A percentile compares a stretch with the other conserved stretches of the same genome.
phyloP scores from a whole-genome alignment of 176 grass and related monocot genomes.

The Oryza australiensis region DNA sequence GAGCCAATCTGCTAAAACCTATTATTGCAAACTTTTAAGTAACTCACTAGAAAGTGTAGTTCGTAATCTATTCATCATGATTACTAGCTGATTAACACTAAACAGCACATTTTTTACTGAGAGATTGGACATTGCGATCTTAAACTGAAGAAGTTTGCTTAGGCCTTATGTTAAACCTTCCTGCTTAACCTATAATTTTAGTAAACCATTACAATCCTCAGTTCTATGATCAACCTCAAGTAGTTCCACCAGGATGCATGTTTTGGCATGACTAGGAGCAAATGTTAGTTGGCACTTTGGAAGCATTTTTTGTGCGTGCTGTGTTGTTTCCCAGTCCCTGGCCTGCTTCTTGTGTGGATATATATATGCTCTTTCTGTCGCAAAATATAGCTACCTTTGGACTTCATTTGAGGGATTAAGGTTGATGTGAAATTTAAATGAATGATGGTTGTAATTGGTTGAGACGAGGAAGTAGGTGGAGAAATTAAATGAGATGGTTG shows the following conservation, averaged over 20 bases:
- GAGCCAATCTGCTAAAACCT: not conserved
- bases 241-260: not conserved
- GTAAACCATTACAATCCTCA: not conserved
- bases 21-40: not conserved
- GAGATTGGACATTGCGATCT: not conserved
- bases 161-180: not conserved
- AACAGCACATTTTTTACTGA: not conserved
- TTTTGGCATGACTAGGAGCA: not conserved
- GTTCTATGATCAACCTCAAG: not conserved
- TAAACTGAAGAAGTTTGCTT: conserved; percentile 4
- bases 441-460: too few species aligned
- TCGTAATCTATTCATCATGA: not conserved
- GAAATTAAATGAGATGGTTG: too few species aligned
- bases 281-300: not conserved
- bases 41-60: not conserved
- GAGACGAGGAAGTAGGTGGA: too few species aligned
- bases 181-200: conserved; percentile 6
- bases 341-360: too few species aligned
- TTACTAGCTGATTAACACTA: not conserved
- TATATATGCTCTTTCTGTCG: too few species aligned
- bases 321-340: too few species aligned
- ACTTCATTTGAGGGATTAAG: too few species aligned
- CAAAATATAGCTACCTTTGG: too few species aligned
- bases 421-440: too few species aligned
- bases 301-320: not conserved